Evolutionary conservation across 73 alveolate genomes (phyloP).

Genomic region (Paramecium pentaurelia): DNA sequence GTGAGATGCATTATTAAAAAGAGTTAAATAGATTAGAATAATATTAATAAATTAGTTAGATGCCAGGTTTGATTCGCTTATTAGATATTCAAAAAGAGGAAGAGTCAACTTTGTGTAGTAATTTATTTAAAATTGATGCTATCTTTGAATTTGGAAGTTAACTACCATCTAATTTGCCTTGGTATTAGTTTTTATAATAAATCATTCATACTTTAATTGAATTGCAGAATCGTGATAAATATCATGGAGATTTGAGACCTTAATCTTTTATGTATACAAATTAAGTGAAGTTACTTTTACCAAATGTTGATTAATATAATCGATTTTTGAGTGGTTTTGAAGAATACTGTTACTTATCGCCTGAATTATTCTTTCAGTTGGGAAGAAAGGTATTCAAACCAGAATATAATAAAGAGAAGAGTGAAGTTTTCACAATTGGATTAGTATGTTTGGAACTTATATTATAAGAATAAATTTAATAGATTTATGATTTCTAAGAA

Average conservation of each 20-base stretch:
- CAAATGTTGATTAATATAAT: not conserved
- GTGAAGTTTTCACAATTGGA: slow-evolving; percentile 23
- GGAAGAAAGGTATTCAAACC: slow-evolving; percentile 20
- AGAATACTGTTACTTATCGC: not conserved
- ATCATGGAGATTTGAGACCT: slow-evolving; percentile 48
- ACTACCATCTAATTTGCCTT: not conserved
- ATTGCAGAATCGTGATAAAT: not conserved
- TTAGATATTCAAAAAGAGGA: slow-evolving; percentile 2
- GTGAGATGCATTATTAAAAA: slow-evolving; percentile 24
- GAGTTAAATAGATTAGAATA: slow-evolving; percentile 16
- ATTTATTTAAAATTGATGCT: slow-evolving; percentile 4
- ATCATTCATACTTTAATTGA: slow-evolving; percentile 23
- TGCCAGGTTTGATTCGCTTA: not conserved
- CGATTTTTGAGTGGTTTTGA: slow-evolving; percentile 37
- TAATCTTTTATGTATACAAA: slow-evolving; percentile 3
- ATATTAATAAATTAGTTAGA: not conserved
- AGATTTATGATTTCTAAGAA: slow-evolving; percentile 15
- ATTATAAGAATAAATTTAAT: not conserved
- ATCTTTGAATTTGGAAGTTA: slow-evolving; percentile 30
- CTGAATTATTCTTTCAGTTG: not conserved
- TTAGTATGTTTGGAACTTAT: slow-evolving; percentile 28
- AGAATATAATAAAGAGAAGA: slow-evolving; percentile 19
- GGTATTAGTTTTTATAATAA: not conserved
- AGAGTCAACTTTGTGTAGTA: slow-evolving; percentile 36
- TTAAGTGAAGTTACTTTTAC: slow-evolving; percentile 16